phyloP scores from a whole-genome alignment of 106 monocot genomes.

The Phalaenopsis aphrodite region DNA sequence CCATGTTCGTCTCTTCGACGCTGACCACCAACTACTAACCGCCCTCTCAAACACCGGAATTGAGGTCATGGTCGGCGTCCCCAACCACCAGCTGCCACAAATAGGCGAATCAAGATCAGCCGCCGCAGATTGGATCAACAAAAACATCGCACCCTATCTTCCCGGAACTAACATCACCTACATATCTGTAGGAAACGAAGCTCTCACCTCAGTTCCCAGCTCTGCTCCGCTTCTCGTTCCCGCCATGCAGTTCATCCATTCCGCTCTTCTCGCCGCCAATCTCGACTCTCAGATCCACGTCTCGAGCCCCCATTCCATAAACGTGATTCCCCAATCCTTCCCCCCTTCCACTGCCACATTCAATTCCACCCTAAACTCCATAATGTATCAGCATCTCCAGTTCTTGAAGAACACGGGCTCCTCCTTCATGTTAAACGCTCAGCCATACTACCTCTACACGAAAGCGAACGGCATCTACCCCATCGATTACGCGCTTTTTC shows the following conservation, averaged over 20 bases:
- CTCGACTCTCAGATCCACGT: conserved; percentile 77
- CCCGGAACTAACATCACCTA: conserved; percentile 82
- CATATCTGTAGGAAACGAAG: conserved; percentile 72
- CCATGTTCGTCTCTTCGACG: conserved; percentile 62
- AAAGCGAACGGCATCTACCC: conserved; percentile 63
- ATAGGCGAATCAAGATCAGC: conserved; percentile 49
- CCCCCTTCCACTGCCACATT: conserved; percentile 78
- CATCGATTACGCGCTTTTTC: conserved; percentile 79
- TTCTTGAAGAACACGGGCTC: conserved; percentile 76
- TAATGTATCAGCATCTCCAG: conserved; percentile 55
- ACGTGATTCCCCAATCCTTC: conserved; percentile 56
- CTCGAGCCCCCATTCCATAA: conserved; percentile 64
- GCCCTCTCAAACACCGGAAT: conserved; percentile 86
- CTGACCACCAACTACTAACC: conserved; percentile 64
- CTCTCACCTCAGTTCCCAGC: conserved; percentile 65
- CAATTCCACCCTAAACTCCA: conserved; percentile 62
- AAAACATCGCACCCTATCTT: conserved; percentile 57
- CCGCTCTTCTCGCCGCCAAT: conserved; percentile 72
- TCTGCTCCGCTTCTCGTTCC: conserved; percentile 60
- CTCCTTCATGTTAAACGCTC: conserved; percentile 82
- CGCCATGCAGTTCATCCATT: conserved; percentile 73
- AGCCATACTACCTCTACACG: conserved; percentile 65
- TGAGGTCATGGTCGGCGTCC: conserved; percentile 71
- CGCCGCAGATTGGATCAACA: conserved; percentile 77
- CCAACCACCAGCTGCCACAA: conserved; percentile 53